Evolutionary conservation across 305 asterid genomes (phyloP), one percentile per base, ranked within the genome.

Genomic region (Fraxinus ornus): DNA sequence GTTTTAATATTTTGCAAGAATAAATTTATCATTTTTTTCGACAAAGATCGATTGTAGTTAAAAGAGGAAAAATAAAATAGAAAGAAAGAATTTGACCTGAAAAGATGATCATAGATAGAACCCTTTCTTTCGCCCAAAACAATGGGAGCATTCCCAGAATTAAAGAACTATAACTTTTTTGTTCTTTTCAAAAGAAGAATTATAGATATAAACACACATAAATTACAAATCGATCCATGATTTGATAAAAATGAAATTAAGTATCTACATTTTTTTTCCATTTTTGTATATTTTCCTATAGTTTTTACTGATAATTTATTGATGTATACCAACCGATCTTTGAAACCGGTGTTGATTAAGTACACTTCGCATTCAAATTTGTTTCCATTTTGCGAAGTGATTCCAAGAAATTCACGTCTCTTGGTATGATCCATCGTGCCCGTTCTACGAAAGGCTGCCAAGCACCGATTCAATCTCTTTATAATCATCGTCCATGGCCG

Each of bases 401-500:
- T 12, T 7, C 13, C 71, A 82, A 52, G 85, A 76, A 82, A 76
- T 1, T 82, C 35, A 86, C 84, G 86, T 72, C 90, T 49, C 77
- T 83, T 88, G 41, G 77, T 19, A 86, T 70, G 78, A 78, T 47
- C 66, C 55, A 78, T 47, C 78, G 78, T 21, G 66, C 78, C 82
- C 28, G 28, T 74, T 86, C 66, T 71, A 37, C 79, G 0, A 66
- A 44, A 33, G 39, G 80, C 41, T n/a, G 71, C 89, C 88, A 52
- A 52, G 62, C 62, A 83, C 82, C 87, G 39, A 76, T 88, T 87
- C 87, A 41, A 35, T 80, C 78, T 62, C 82, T 86, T 62, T 78
- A 81, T 80, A 62, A 12, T 30, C 24, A 19, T 68, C 86, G 21
- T 22, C 78, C 60, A 36, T 70, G 64, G 3, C 73, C 35, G 1